A percentile compares a stretch with the other conserved stretches of the same genome.
These are phyloP conservation scores for Syncephalastrum monosporum DNA, from an alignment of 371 early-diverging fungal genomes.

Conservation along the genomic window DNA sequence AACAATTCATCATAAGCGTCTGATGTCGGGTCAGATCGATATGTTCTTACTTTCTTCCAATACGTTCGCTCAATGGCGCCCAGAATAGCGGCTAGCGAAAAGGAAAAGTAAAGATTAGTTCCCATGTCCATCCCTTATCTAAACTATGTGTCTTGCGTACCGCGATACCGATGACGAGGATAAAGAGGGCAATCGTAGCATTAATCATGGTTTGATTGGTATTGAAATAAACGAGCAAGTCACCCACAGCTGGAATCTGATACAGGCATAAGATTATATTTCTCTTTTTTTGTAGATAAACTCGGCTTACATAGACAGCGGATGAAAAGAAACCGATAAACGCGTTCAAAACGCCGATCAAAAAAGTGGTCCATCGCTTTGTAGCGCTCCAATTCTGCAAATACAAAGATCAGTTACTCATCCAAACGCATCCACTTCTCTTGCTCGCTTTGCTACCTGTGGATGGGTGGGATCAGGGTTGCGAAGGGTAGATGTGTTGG, in stretches of 20 bases:
- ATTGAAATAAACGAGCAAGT: constrained; percentile 14
- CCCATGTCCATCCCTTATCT: neutral
- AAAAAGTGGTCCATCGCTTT: too few relatives aligned
- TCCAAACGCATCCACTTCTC: too few relatives aligned
- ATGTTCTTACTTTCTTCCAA: constrained; percentile 24
- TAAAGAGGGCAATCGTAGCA: constrained; percentile 13
- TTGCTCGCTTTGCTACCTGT: too few relatives aligned
- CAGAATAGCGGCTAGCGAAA: constrained; percentile 26
- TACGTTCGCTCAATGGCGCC: constrained; percentile 33
- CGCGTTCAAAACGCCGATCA: constrained; percentile 9
- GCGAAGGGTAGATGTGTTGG: too few relatives aligned
- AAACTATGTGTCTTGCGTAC: constrained; percentile 4
- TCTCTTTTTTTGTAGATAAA: too few relatives aligned
- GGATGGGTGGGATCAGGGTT: too few relatives aligned
- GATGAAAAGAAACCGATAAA: constrained; percentile 33
- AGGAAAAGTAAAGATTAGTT: too few relatives aligned
- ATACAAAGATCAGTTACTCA: too few relatives aligned
- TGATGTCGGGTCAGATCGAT: neutral
- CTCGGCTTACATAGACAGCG: constrained; percentile 22
- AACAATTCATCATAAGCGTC: neutral
- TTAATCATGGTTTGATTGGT: constrained; percentile 11
- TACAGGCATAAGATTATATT: neutral
- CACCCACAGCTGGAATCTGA: constrained; percentile 30
- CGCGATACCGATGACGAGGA: constrained; percentile 13
- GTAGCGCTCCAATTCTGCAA: too few relatives aligned